Evolutionary conservation across 2,329 filamentous ascomycete species (phyloP).

Genomic region (Pseudocercospora fuligena): DNA sequence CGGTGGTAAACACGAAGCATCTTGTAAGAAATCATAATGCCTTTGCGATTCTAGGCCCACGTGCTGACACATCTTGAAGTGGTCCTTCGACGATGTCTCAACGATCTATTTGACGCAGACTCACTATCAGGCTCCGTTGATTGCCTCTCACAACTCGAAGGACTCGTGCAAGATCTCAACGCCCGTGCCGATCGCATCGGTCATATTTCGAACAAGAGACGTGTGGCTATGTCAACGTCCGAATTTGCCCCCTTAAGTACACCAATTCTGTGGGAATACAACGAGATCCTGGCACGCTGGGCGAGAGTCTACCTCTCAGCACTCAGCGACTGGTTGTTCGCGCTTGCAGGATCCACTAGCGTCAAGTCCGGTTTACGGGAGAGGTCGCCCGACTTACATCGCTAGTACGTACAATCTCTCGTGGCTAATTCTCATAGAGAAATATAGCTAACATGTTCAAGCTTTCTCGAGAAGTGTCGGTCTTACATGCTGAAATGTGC

Average conservation of each 20-base stretch:
- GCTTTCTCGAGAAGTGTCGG: background rate
- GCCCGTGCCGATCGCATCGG: background rate
- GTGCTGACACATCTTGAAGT: background rate
- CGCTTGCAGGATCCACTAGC: background rate
- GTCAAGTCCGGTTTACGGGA: background rate
- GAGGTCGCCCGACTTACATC: background rate
- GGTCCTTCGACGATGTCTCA: background rate
- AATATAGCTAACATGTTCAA: background rate
- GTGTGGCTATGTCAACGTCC: background rate
- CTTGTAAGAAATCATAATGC: background rate
- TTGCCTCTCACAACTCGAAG: background rate
- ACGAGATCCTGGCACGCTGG: background rate
- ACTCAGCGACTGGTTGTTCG: background rate
- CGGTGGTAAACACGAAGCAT: background rate
- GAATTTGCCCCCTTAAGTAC: background rate
- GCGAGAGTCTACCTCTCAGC: background rate
- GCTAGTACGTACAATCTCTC: background rate
- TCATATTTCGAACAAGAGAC: background rate
- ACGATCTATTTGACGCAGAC: background rate
- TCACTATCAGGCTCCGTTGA: background rate
- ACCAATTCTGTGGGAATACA: background rate
- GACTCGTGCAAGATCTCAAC: background rate
- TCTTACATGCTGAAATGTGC: background rate
- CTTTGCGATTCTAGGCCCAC: background rate
- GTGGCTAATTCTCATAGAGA: background rate